Percentiles rank a stretch among this genome's conserved stretches.
phyloP scores from a whole-genome alignment of 2,329 filamentous ascomycete genomes.

The Colletotrichum falcatum region DNA sequence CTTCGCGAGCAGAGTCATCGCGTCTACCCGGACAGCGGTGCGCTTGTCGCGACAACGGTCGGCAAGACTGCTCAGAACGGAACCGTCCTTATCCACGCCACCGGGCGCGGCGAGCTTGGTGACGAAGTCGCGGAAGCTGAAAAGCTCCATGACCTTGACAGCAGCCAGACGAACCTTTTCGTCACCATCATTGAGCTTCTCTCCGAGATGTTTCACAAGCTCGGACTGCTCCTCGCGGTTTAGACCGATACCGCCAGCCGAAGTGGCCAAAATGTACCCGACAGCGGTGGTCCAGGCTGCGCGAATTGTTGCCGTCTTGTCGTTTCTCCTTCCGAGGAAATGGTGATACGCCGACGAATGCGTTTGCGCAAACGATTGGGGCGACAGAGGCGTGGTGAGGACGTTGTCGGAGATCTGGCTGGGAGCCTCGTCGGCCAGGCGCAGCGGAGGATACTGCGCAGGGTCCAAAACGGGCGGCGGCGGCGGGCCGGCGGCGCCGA shows the following conservation, averaged over 20 bases:
- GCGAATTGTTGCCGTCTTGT: constrained; percentile 86
- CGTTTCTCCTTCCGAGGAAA: constrained; percentile 86
- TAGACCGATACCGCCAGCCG: constrained; percentile 88
- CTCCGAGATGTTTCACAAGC: constrained; percentile 79
- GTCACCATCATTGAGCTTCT: constrained; percentile 88
- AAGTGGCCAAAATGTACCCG: constrained; percentile 90
- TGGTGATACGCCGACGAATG: constrained; percentile 83
- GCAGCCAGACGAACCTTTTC: constrained; percentile 91
- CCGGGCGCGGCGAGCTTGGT: constrained; percentile 83
- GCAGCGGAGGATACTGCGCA: constrained; percentile 83
- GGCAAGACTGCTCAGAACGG: constrained; percentile 83
- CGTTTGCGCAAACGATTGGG: constrained; percentile 88
- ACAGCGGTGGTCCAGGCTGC: constrained; percentile 87
- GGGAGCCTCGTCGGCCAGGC: constrained; percentile 68
- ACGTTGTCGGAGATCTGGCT: constrained; percentile 67
- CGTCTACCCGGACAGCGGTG: constrained; percentile 83
- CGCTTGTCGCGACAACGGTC: constrained; percentile 91
- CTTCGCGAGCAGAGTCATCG: constrained; percentile 84
- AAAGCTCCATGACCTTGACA: constrained; percentile 85
- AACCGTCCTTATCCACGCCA: constrained; percentile 79
- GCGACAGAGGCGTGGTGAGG: constrained; percentile 85
- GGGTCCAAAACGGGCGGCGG: constrained; percentile 80
- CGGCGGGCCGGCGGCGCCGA: constrained; percentile 90
- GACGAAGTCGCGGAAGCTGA: constrained; percentile 84
- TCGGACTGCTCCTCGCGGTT: constrained; percentile 83